These are phyloP conservation scores for Allomyces javanicus DNA, from an alignment of 192 early-diverging fungal genomes.

Conservation along the genomic window DNA sequence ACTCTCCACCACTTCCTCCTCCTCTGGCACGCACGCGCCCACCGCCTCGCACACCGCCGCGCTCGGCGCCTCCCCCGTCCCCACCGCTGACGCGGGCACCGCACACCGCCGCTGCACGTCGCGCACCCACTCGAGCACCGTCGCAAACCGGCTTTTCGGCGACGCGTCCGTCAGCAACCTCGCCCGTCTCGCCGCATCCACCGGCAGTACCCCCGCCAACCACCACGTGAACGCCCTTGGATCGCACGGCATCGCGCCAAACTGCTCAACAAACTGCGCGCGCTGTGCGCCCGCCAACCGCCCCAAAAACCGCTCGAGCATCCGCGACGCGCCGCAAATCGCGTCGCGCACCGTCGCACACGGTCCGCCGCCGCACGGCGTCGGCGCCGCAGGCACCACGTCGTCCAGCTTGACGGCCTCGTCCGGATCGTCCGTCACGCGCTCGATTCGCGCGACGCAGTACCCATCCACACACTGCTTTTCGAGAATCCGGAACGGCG, in stretches of 20 bases:
- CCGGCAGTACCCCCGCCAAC: conserved; percentile 26
- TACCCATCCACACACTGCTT: no score
- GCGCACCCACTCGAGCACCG: conserved; percentile 24
- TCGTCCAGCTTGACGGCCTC: conserved; percentile 4
- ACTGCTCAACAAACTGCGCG: conserved; percentile 4
- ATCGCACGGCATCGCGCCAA: conserved; percentile 18
- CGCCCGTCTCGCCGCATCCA: conserved; percentile 18
- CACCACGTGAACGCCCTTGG: conserved; percentile 23
- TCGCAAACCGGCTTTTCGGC: conserved; percentile 19
- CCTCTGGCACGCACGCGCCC: no score
- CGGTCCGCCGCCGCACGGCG: background rate
- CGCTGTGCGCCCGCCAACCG: background rate
- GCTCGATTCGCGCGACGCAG: no score
- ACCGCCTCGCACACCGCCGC: no score
- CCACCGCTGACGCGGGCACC: no score
- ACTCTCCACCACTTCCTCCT: no score
- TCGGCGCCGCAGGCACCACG: background rate
- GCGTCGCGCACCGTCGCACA: background rate
- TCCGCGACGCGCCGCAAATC: background rate
- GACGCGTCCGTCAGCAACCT: conserved; percentile 15
- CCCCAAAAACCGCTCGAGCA: background rate
- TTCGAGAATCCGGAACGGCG: conserved; percentile 20
- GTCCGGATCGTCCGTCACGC: background rate
- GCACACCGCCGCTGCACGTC: conserved; percentile 6
- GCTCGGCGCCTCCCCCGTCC: no score